A percentile compares a stretch with the other conserved stretches of the same genome.
Conservation (phyloP, 2,329 filamentous ascomycete genomes). For the Herpotrichia juniperi region DNA sequence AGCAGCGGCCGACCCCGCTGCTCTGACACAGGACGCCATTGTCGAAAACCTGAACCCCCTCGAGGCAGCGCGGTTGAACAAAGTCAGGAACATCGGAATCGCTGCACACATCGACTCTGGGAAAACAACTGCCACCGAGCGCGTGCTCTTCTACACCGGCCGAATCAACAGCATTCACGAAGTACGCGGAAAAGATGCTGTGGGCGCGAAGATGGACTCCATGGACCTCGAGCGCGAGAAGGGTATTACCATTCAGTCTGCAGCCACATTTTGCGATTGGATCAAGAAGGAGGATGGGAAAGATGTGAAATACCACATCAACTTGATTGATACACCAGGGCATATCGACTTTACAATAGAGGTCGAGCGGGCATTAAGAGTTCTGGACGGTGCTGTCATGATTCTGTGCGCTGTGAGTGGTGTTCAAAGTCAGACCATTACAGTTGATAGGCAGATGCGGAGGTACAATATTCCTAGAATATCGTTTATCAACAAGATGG, state of each 20-base stretch:
- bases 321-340: slow-evolving; percentile 96
- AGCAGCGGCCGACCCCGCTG: slow-evolving; percentile 62
- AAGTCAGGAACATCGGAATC: slow-evolving; percentile 96
- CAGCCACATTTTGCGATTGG: slow-evolving; percentile 98
- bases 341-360: slow-evolving; percentile 99
- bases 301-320: slow-evolving; percentile 94
- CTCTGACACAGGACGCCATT: slow-evolving; percentile 68
- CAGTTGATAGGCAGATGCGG: slow-evolving; percentile 97
- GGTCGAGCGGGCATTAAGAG: slow-evolving; percentile 91
- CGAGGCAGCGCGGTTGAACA: slow-evolving; percentile 77
- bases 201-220: slow-evolving; percentile 99
- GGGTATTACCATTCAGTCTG: slow-evolving; percentile 98
- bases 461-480: slow-evolving; percentile 95
- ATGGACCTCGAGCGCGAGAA: slow-evolving; percentile 99
- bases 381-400: slow-evolving; percentile 97
- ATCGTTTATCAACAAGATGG: slow-evolving; percentile 99
- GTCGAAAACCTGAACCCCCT: slow-evolving; percentile 80
- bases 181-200: slow-evolving; percentile 90
- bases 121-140: slow-evolving; percentile 95
- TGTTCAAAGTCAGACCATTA: slow-evolving; percentile 97
- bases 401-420: slow-evolving; percentile 97
- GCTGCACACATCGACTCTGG: slow-evolving; percentile 98
- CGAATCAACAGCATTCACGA: slow-evolving; percentile 97
- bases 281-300: slow-evolving; percentile 77
- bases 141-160: slow-evolving; percentile 97